Percentiles rank a stretch among this genome's conserved stretches.
These are phyloP conservation scores for Pestalotiopsis sp. DNA, from an alignment of 2,329 filamentous ascomycete genomes.

Conservation along the genomic window DNA sequence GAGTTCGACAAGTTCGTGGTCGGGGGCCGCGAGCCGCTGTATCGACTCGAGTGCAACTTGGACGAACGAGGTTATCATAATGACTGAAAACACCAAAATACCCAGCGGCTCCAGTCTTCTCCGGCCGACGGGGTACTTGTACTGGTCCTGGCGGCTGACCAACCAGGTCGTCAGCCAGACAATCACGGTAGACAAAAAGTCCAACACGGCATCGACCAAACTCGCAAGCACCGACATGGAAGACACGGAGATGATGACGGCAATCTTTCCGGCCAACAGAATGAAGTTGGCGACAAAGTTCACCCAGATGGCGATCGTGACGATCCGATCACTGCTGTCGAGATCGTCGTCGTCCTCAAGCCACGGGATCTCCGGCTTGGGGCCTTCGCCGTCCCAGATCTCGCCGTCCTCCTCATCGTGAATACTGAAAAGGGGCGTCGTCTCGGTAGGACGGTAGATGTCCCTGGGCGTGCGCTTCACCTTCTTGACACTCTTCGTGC, in stretches of 20 bases:
- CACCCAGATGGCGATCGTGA: conserved; percentile 85
- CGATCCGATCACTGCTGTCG: conserved; percentile 74
- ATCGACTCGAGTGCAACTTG: conserved; percentile 76
- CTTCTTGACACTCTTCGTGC: conserved; percentile 41
- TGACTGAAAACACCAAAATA: conserved; percentile 79
- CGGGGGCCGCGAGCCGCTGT: conserved; percentile 60
- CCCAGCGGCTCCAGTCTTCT: conserved; percentile 78
- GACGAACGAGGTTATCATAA: conserved; percentile 84
- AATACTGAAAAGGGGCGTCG: conserved; percentile 63
- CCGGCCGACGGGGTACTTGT: conserved; percentile 78
- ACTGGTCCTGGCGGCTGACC: conserved; percentile 73
- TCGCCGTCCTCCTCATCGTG: conserved; percentile 50
- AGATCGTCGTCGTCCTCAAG: conserved; percentile 72
- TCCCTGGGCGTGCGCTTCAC: conserved; percentile 83
- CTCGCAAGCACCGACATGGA: conserved; percentile 82
- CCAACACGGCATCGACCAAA: conserved; percentile 77
- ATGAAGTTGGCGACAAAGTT: conserved; percentile 80
- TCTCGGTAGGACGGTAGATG: conserved; percentile 77
- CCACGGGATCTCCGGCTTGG: conserved; percentile 65
- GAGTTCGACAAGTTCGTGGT: conserved; percentile 74
- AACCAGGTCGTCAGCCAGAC: conserved; percentile 78
- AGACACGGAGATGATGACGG: conserved; percentile 75
- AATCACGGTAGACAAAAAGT: conserved; percentile 81
- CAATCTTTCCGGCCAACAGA: conserved; percentile 75
- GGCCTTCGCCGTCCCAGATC: conserved; percentile 37